Base-by-base conservation (phyloP, 2,329 filamentous ascomycete species). In the Fusarium miscanthi region DNA sequence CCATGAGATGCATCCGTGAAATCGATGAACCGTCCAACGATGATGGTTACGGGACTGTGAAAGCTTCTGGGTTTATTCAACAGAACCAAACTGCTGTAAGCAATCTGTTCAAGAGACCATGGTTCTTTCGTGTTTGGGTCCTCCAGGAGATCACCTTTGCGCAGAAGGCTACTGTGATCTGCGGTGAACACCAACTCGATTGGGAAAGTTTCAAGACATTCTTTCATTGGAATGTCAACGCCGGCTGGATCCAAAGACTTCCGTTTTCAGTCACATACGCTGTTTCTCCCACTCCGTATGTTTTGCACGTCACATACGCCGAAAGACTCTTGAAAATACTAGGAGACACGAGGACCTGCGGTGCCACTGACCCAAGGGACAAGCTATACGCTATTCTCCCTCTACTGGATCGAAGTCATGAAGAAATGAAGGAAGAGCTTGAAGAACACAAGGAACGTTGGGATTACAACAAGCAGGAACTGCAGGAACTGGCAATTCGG, bases 111-210 rank as follows among this genome's bases (percentile, higher is more conserved):
- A 17, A 48, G 19, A 30, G 19, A 19, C 6, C 27, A 3, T 48
- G 45, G 45, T 48, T 30, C 27, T 48, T n/a, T n/a, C 45, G 45
- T 16, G 45, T 48, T n/a, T 48, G 27, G 45, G 25, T 48, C 3
- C 45, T 48, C 16, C 45, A 48, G 30, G 45, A 48, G 45, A 48
- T 48, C 27, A 30, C 27, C 6, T 48, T 16, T 11, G 45, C 45
- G 9, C 45, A 30, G 30, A 11, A 30, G 3, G 45, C 45, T 6
- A 48, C 4, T 12, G 45, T 48, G 0, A 16, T 30, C 19, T 48
- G 27, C 19, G 45, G 45, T 21, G 19, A 48, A 4, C 6, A 30
- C 19, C 25, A 30, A 8, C 27, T 48, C 3, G 30, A 4, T 16
- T 48, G 45, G 45, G 45, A 48, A 16, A 48, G 9, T 27, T 48